Base-by-base conservation (phyloP, 306 rosid genomes). In the Pyrus pyrifolia region DNA sequence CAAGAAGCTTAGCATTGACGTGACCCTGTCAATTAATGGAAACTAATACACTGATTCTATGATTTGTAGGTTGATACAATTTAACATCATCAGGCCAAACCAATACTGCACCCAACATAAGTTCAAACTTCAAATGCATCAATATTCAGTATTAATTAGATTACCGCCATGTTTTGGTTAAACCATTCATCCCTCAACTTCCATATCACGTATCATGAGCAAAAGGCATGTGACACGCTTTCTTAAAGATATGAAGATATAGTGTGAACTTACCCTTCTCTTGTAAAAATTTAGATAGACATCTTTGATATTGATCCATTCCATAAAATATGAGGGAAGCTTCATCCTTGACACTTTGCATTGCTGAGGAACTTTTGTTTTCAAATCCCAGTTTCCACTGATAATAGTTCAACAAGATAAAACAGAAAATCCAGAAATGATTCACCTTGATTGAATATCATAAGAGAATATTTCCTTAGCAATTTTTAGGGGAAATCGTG, bases 331-430 rank as follows among this genome's bases (percentile, higher is more conserved):
- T 22, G 83, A 83, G 27, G 97, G 98, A 85, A 90, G 95, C 83
- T 88, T 84, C 76, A 86, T 74, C 75, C 85, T 87, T 30, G 95
- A 89, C 73, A 92, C 96, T 72, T 85, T 88, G 86, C 98, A 94
- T 79, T 94, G 98, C 85, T 87, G 90, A 81, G 94, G 97, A 78
- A 91, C 86, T 89, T 94, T 93, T 75, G 97, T 94, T 84, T 94
- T 91, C 84, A 94, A 76, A 88, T 94, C 98, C 98, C 97, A 94
- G 85, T 94, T 94, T 86, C 98, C 98, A 83, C 97, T 91, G 72
- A 74, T 80, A 73, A 73, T 76, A 80, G 64, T 14, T 42, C 27
- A 66, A 77, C 66, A 77, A 61, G 52, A 42, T 19, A 58, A 12
- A 46, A 73, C 63, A 78, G 75, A 73, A 76, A 75, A 57, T 68